Conservation (phyloP, 2,329 filamentous ascomycete genomes). For the Aspergillus vadensis region DNA sequence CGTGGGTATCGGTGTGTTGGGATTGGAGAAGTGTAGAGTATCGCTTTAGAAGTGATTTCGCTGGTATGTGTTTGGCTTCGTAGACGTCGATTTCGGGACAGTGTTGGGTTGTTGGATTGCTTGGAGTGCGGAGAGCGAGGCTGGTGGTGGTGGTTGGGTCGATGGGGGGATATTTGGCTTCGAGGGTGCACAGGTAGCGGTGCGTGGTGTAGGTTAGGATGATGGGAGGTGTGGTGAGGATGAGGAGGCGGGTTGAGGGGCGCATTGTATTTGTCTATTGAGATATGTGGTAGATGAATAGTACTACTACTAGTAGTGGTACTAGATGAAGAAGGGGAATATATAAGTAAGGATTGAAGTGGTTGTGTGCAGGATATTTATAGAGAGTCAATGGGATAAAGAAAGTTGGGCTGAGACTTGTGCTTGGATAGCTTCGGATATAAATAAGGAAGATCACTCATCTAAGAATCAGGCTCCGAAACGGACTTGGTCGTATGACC, state of each 20-base stretch:
- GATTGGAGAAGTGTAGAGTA: not conserved
- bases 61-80: slow-evolving; percentile 21
- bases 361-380: not conserved
- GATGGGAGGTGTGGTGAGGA: slow-evolving; percentile 16
- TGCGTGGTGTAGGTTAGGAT: slow-evolving; percentile 25
- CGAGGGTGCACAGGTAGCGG: slow-evolving; percentile 24
- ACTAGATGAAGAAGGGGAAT: too few relatives aligned
- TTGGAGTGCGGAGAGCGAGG: slow-evolving; percentile 20
- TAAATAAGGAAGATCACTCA: too few relatives aligned
- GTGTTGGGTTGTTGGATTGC: slow-evolving; percentile 19
- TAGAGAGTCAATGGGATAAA: too few relatives aligned
- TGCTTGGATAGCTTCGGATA: too few relatives aligned
- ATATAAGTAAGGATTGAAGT: not conserved
- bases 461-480: too few relatives aligned
- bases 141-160: slow-evolving; percentile 22
- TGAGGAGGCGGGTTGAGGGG: slow-evolving; percentile 6
- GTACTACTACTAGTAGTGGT: too few relatives aligned
- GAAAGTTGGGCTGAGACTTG: too few relatives aligned
- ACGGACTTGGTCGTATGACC: too few relatives aligned
- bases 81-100: slow-evolving; percentile 31
- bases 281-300: not conserved
- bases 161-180: slow-evolving; percentile 29
- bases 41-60: slow-evolving; percentile 16
- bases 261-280: not conserved
- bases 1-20: not conserved